Evolutionary conservation across 1,284 basidiomycete species (phyloP).

Genomic region (Neotropicomus parvogracilis): DNA sequence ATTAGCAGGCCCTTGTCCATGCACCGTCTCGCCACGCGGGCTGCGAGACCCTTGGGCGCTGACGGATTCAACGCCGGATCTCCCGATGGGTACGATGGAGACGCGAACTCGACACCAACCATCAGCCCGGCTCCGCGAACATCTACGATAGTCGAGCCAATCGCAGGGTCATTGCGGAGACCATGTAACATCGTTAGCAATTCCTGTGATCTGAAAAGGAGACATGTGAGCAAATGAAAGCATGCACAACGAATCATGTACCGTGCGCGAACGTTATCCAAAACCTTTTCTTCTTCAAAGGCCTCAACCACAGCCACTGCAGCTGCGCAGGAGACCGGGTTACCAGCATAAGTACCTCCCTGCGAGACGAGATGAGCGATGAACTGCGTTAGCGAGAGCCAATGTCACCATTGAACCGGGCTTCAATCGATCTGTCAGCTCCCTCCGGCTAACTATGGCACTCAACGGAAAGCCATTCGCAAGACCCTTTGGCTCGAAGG

Average conservation of each 20-base stretch:
- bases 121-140: slow-evolving; percentile 78
- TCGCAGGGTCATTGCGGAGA: slow-evolving; percentile 49
- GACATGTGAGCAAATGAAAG: slow-evolving; percentile 3
- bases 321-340: slow-evolving; percentile 86
- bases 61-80: slow-evolving; percentile 42
- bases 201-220: slow-evolving; percentile 60
- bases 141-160: slow-evolving; percentile 64
- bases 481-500: slow-evolving; percentile 53
- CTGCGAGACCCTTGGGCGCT: slow-evolving; percentile 65
- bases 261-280: slow-evolving; percentile 76
- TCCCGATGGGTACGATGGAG: slow-evolving; percentile 45
- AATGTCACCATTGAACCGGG: slow-evolving; percentile 72
- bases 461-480: slow-evolving; percentile 95
- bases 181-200: slow-evolving; percentile 60
- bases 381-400: neutral
- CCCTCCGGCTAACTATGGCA: slow-evolving; percentile 78
- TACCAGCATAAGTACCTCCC: slow-evolving; percentile 91
- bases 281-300: slow-evolving; percentile 73
- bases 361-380: slow-evolving; percentile 26
- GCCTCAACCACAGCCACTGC: slow-evolving; percentile 78
- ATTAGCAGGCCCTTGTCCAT: slow-evolving; percentile 81
- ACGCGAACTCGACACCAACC: slow-evolving; percentile 78
- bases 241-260: slow-evolving; percentile 28
- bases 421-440: slow-evolving; percentile 76
- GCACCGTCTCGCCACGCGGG: slow-evolving; percentile 76